phyloP scores from a whole-genome alignment of 2,329 filamentous ascomycete genomes.

The Lachnellula suecica region DNA sequence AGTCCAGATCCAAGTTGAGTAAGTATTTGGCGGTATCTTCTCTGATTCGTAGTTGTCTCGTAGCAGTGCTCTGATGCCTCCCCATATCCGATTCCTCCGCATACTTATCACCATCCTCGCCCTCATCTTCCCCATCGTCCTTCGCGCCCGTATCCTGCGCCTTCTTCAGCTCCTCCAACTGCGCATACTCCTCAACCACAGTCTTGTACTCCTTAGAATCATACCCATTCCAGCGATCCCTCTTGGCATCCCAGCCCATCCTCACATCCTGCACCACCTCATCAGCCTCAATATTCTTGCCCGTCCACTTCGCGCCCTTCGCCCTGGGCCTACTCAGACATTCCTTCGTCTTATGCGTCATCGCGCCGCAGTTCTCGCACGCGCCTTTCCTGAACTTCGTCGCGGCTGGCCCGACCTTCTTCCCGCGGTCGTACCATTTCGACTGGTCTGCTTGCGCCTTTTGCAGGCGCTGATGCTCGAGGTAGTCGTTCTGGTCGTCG shows the following conservation, averaged over 20 bases:
- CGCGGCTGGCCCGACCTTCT: constrained; percentile 79
- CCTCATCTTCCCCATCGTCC: constrained; percentile 49
- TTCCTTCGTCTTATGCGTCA: constrained; percentile 95
- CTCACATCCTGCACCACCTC: constrained; percentile 82
- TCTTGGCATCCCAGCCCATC: constrained; percentile 94
- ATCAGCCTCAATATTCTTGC: constrained; percentile 90
- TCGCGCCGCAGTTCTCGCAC: constrained; percentile 96
- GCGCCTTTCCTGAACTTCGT: constrained; percentile 98
- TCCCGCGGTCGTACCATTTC: constrained; percentile 91
- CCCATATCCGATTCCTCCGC: constrained; percentile 98
- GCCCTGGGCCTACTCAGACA: constrained; percentile 88
- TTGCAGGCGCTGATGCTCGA: constrained; percentile 88
- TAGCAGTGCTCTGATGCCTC: constrained; percentile 85
- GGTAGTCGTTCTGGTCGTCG: constrained; percentile 79
- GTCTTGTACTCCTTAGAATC: constrained; percentile 81
- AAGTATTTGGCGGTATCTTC: constrained; percentile 98
- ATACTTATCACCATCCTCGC: constrained; percentile 70
- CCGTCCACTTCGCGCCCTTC: constrained; percentile 87
- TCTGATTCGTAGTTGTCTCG: constrained; percentile 84
- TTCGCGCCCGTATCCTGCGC: constrained; percentile 48
- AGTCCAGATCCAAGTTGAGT: constrained; percentile 91
- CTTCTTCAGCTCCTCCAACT: constrained; percentile 73
- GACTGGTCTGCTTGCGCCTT: constrained; percentile 64
- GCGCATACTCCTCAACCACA: constrained; percentile 87
- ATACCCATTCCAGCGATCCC: constrained; percentile 98